Evolutionary conservation across 2,329 filamentous ascomycete species (phyloP).

Genomic region (Didymella pomorum): DNA sequence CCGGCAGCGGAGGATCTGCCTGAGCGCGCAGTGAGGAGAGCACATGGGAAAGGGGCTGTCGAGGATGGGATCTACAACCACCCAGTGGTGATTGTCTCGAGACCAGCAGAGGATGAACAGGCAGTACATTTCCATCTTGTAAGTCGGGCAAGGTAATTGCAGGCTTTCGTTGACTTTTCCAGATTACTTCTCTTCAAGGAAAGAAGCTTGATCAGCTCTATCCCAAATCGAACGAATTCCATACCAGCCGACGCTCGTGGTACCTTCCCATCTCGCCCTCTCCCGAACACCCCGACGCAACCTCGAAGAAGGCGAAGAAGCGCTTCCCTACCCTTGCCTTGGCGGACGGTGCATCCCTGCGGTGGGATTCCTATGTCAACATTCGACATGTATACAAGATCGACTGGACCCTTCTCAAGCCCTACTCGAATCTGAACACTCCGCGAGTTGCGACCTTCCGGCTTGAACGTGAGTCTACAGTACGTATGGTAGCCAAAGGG

Average conservation of each 20-base stretch:
- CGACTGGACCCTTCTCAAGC: constrained; percentile 37
- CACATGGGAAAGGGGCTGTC: constrained; percentile 41
- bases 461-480: constrained; percentile 39
- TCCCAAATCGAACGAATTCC: constrained; percentile 44
- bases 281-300: constrained; percentile 43
- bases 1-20: constrained; percentile 41
- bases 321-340: constrained; percentile 42
- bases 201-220: constrained; percentile 45
- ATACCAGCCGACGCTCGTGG: constrained; percentile 42
- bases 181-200: constrained; percentile 49
- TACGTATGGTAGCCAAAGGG: constrained; percentile 37
- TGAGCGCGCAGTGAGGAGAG: constrained; percentile 36
- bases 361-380: constrained; percentile 47
- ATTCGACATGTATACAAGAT: constrained; percentile 47
- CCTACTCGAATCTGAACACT: constrained; percentile 39
- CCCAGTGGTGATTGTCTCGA: constrained; percentile 45
- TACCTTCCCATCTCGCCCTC: constrained; percentile 47
- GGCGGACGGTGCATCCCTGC: constrained; percentile 31
- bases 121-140: constrained; percentile 49
- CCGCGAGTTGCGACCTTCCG: constrained; percentile 26
- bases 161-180: constrained; percentile 21
- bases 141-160: constrained; percentile 16
- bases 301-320: constrained; percentile 43
- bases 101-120: constrained; percentile 36
- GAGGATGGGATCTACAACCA: constrained; percentile 48